These are phyloP conservation scores for Sclerospora graminicola DNA, from an alignment of 352 stramenopile genomes.

Conservation along the genomic window DNA sequence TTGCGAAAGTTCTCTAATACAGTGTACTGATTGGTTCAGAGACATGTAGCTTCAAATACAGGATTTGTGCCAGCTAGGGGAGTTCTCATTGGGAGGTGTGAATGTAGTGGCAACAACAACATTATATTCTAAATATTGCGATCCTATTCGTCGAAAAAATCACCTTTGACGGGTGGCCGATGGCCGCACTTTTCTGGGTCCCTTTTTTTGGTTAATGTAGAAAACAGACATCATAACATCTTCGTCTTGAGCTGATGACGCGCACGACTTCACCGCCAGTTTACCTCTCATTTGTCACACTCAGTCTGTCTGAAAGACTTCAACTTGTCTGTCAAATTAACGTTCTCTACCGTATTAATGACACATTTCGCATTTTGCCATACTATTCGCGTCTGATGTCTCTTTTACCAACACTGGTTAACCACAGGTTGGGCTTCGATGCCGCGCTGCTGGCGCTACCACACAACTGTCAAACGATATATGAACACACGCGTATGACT, in stretches of 20 bases:
- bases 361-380: slow-evolving; percentile 17
- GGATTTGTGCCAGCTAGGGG: too few species aligned
- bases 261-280: slow-evolving; percentile 6
- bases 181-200: too few species aligned
- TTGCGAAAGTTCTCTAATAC: too few species aligned
- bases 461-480: slow-evolving; percentile 34
- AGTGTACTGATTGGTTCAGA: too few species aligned
- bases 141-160: too few species aligned
- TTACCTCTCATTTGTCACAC: slow-evolving; percentile 2
- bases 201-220: too few species aligned
- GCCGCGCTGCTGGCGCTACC: slow-evolving; percentile 17
- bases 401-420: slow-evolving; percentile 1
- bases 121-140: too few species aligned
- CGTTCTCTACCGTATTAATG: background rate
- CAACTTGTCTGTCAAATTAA: background rate
- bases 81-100: too few species aligned
- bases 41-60: too few species aligned
- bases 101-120: too few species aligned
- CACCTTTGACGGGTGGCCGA: too few species aligned
- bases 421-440: slow-evolving; percentile 11
- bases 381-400: slow-evolving; percentile 8
- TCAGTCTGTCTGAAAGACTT: background rate
- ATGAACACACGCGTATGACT: slow-evolving; percentile 50
- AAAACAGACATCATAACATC: background rate
- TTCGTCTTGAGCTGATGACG: slow-evolving; percentile 8